These are phyloP conservation scores for Penicillium parvum DNA, from an alignment of 495 filamentous ascomycete genomes.

Conservation along the genomic window DNA sequence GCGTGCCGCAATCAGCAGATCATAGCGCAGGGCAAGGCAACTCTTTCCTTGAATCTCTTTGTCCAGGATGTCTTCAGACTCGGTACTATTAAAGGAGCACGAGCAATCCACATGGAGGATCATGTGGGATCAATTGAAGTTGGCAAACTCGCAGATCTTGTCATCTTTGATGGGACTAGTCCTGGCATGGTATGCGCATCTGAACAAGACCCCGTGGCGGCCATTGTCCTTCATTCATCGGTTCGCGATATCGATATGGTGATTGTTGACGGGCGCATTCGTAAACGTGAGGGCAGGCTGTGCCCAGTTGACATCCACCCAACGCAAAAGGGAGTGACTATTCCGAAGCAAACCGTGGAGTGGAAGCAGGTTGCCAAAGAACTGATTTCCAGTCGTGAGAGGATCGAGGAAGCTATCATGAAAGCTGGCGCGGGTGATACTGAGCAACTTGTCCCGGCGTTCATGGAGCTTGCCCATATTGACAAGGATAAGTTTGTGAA, in stretches of 20 bases:
- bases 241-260: conserved; percentile 46
- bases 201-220: conserved; percentile 40
- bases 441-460: conserved; percentile 4
- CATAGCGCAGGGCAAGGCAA: conserved; percentile 20
- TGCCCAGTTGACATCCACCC: conserved; percentile 19
- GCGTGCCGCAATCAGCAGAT: conserved; percentile 24
- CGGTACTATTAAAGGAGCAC: conserved; percentile 45
- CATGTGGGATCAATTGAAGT: conserved; percentile 41
- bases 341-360: conserved; percentile 15
- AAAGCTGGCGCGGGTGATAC: conserved; percentile 20
- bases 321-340: conserved; percentile 8
- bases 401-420: conserved; percentile 8
- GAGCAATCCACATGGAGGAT: conserved; percentile 39
- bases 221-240: conserved; percentile 42
- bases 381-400: conserved; percentile 20
- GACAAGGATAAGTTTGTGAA: conserved; percentile 8
- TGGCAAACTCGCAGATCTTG: conserved; percentile 45
- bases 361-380: conserved; percentile 24
- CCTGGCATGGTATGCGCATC: conserved; percentile 42
- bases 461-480: conserved; percentile 14
- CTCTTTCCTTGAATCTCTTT: conserved; percentile 26
- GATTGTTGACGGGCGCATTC: conserved; percentile 42
- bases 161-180: conserved; percentile 38
- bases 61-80: conserved; percentile 47
- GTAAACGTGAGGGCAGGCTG: conserved; percentile 33